Evolutionary conservation across 371 early-diverging fungal genomes (phyloP).

Genomic region (Mucor saturninus): DNA sequence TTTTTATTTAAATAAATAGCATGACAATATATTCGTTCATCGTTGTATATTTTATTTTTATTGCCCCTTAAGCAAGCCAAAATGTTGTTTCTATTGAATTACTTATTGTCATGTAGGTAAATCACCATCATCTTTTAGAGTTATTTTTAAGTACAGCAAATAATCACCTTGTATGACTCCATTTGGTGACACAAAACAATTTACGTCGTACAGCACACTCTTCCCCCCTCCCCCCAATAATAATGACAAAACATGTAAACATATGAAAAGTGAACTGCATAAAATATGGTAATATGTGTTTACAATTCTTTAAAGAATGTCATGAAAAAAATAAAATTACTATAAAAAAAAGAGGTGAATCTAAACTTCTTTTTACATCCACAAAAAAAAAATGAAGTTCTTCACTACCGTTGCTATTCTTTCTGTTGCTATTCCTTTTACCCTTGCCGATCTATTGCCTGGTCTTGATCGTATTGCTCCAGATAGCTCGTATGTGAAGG

Average conservation of each 20-base stretch:
- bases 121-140: neutral
- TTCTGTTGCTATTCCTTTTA: slow-evolving; percentile 1
- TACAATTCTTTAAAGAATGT: neutral
- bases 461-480: slow-evolving; percentile 32
- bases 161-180: neutral
- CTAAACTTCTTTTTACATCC: neutral
- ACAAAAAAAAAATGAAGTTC: slow-evolving; percentile 17
- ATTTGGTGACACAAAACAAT: neutral
- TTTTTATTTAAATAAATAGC: too few relatives aligned
- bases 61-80: too few relatives aligned
- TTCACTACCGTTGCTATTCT: slow-evolving; percentile 7
- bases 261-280: neutral
- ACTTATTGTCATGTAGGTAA: too few relatives aligned
- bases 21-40: too few relatives aligned
- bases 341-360: neutral
- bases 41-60: too few relatives aligned
- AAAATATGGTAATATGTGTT: neutral
- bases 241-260: neutral
- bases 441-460: slow-evolving; percentile 30
- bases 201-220: neutral
- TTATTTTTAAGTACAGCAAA: too few relatives aligned
- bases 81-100: too few relatives aligned
- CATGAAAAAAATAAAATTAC: neutral
- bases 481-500: slow-evolving; percentile 30
- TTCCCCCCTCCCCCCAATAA: too few relatives aligned